Evolutionary conservation across 1,284 basidiomycete species (phyloP).

Genomic region (Erythrobasidium hasegawianum): DNA sequence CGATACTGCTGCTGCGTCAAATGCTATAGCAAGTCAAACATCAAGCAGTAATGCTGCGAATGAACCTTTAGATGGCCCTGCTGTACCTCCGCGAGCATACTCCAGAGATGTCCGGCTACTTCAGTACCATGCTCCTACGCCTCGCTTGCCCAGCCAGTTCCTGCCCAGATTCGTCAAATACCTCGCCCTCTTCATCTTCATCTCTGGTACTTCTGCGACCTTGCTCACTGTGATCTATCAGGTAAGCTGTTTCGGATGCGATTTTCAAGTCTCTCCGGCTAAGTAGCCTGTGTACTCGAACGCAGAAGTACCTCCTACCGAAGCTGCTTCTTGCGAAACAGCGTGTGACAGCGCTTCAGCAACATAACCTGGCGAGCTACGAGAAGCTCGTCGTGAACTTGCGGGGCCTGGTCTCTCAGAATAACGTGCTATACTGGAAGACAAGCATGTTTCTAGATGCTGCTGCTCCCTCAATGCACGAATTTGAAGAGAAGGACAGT

Average conservation of each 20-base stretch:
- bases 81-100: slow-evolving; percentile 39
- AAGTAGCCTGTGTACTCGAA: not conserved
- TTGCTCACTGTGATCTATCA: slow-evolving; percentile 20
- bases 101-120: slow-evolving; percentile 28
- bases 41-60: too few relatives aligned
- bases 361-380: slow-evolving; percentile 20
- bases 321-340: slow-evolving; percentile 13
- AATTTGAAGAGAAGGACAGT: too few relatives aligned
- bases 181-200: slow-evolving; percentile 30
- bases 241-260: not conserved
- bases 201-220: slow-evolving; percentile 20
- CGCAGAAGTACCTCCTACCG: slow-evolving; percentile 13
- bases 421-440: slow-evolving; percentile 1
- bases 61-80: not conserved
- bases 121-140: slow-evolving; percentile 9
- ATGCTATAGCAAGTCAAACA: slow-evolving; percentile 3
- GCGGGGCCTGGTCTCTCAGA: slow-evolving; percentile 3
- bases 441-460: not conserved
- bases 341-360: slow-evolving; percentile 23
- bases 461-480: too few relatives aligned
- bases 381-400: slow-evolving; percentile 23
- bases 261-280: not conserved
- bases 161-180: slow-evolving; percentile 27
- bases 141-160: slow-evolving; percentile 12
- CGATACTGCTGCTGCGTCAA: too few relatives aligned